Evolutionary conservation across 768 basidiomycete species (phyloP).

Genomic region (Saitozyma sp.): DNA sequence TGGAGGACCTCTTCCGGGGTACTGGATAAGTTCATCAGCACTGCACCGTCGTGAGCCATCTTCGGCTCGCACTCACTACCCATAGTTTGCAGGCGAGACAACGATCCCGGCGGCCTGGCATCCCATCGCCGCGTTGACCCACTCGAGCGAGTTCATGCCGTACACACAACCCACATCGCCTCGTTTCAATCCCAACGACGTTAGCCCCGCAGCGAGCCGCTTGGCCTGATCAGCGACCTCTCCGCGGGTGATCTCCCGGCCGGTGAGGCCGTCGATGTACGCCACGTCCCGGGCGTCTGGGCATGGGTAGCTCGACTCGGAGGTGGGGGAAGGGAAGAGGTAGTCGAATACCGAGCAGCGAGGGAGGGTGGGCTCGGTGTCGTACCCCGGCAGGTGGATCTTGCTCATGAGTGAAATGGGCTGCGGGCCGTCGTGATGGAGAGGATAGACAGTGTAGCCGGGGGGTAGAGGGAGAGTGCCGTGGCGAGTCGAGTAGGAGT

Average conservation of each 20-base stretch:
- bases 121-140: slow-evolving; percentile 57
- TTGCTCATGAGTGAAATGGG: slow-evolving; percentile 2
- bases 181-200: slow-evolving; percentile 53
- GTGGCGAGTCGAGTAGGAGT: not conserved
- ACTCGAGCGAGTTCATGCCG: slow-evolving; percentile 64
- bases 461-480: slow-evolving; percentile 9
- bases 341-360: slow-evolving; percentile 36
- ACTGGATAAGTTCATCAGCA: slow-evolving; percentile 55
- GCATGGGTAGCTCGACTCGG: slow-evolving; percentile 12
- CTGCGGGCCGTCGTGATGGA: slow-evolving; percentile 25
- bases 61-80: slow-evolving; percentile 21
- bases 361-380: slow-evolving; percentile 25
- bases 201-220: slow-evolving; percentile 63
- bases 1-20: slow-evolving; percentile 67
- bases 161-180: slow-evolving; percentile 67
- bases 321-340: slow-evolving; percentile 26
- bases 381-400: slow-evolving; percentile 14
- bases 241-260: slow-evolving; percentile 61
- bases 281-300: slow-evolving; percentile 56
- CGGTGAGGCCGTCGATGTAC: slow-evolving; percentile 68
- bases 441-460: slow-evolving; percentile 27
- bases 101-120: slow-evolving; percentile 65
- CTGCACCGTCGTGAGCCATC: not conserved
- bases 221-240: slow-evolving; percentile 62
- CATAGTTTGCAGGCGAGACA: slow-evolving; percentile 67